These are phyloP conservation scores for Calonectria hawksworthii DNA, from an alignment of 2,329 filamentous ascomycete species.

Conservation along the genomic window DNA sequence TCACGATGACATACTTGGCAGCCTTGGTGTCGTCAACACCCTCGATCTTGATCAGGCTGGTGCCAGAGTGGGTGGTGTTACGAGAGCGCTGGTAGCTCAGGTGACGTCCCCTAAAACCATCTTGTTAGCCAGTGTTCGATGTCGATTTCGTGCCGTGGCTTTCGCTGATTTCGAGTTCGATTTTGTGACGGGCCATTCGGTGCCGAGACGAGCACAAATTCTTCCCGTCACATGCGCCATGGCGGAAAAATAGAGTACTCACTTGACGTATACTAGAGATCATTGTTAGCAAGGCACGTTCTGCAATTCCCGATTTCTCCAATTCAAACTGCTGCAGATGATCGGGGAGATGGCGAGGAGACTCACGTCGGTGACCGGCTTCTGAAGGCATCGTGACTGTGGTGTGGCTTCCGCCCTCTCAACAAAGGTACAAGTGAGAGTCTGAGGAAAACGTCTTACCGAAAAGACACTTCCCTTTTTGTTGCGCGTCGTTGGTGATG, in stretches of 20 bases:
- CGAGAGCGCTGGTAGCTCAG: constrained; percentile 97
- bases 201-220: constrained; percentile 25
- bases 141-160: constrained; percentile 40
- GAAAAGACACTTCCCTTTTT: constrained; percentile 61
- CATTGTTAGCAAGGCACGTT: constrained; percentile 54
- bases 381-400: constrained; percentile 87
- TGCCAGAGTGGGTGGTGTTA: constrained; percentile 90
- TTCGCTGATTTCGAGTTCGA: constrained; percentile 43
- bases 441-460: constrained; percentile 59
- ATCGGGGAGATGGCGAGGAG: constrained; percentile 34
- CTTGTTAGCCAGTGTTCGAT: constrained; percentile 49
- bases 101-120: constrained; percentile 85
- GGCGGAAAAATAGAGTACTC: constrained; percentile 61
- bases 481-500: constrained; percentile 60
- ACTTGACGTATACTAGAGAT: constrained; percentile 86
- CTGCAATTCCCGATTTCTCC: constrained; percentile 35
- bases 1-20: constrained; percentile 77
- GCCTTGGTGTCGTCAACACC: constrained; percentile 92
- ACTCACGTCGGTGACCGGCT: constrained; percentile 91
- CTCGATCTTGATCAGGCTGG: constrained; percentile 98
- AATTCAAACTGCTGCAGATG: constrained; percentile 31
- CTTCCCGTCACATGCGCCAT: constrained; percentile 33
- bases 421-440: constrained; percentile 59
- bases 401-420: constrained; percentile 61
- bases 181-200: constrained; percentile 36